phyloP scores from a whole-genome alignment of 345 rosid genomes.

The Murraya paniculata region DNA sequence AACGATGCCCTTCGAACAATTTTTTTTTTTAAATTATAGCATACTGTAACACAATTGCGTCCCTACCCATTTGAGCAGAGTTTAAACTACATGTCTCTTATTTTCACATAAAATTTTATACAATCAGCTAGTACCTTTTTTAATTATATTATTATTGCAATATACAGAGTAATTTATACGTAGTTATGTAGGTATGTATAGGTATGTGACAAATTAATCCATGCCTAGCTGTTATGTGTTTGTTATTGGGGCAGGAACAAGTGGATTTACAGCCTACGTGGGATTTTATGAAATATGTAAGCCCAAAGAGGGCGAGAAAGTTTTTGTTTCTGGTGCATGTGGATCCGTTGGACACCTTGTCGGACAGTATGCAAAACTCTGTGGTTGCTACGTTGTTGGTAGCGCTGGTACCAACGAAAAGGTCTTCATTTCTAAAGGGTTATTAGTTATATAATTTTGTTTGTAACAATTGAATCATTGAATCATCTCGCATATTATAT shows the following conservation, averaged over 20 bases:
- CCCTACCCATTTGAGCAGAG: too few species aligned
- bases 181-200: too few species aligned
- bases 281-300: constrained; percentile 44
- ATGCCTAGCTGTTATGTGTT: background rate
- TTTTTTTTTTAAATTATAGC: too few species aligned
- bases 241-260: constrained; percentile 22
- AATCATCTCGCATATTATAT: background rate
- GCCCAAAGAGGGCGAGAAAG: constrained; percentile 43
- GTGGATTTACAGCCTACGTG: constrained; percentile 47
- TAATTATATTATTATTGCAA: too few species aligned
- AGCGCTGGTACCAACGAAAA: constrained; percentile 38
- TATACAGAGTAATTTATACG: too few species aligned
- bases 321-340: constrained; percentile 15
- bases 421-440: constrained; percentile 14
- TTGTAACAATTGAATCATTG: too few species aligned
- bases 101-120: too few species aligned
- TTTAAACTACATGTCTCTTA: too few species aligned
- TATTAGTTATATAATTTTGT: too few species aligned
- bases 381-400: constrained; percentile 54
- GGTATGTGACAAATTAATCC: background rate
- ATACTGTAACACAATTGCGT: too few species aligned
- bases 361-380: constrained; percentile 45
- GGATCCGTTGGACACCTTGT: constrained; percentile 38
- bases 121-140: too few species aligned
- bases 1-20: too few species aligned